Base-by-base conservation (phyloP, 2,329 filamentous ascomycete genomes). In the Zymoseptoria crescenta region DNA sequence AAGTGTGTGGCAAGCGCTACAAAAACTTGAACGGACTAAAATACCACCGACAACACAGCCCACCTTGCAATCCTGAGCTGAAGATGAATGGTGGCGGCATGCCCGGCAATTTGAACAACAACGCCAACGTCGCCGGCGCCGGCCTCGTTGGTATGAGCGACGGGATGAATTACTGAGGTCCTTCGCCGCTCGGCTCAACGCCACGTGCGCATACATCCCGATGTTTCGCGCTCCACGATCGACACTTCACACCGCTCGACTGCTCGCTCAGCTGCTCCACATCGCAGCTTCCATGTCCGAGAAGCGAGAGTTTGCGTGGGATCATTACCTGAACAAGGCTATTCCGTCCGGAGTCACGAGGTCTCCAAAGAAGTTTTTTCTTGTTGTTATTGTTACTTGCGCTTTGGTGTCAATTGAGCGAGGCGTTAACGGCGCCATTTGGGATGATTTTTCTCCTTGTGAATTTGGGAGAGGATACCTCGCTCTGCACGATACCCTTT, bases 1-100 rank as follows among this genome's bases (percentile, higher is more conserved):
- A 97, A 65, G 88, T 91, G 9, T 99, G 94, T 72, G 92, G 93
- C 69, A 99, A 99, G 80, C 88, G 94, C 56, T 99, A 99, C 79
- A 99, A 99, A 85, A 99, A 99, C 72, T 76, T 99, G 62, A 99
- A 99, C 75, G 94, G 94, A 6, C 83, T 99, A 63, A 99, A 99
- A 85, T 99, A 99, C 72, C 85, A 88, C 70, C 72, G 78, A 59
- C 74, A 80, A 66, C 76, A 96, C 74, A 94, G 91, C 10, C 87
- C 91, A 24, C 88, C 88, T 56, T 96, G 92, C 78, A 95, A 96
- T 70, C 91, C 91, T 0, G 91, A 96, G 62, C 84, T 87, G 64
- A 83, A 85, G 69, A 73, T 83, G 56, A 78, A 79, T 52, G 71
- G 63, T 28, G 57, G 59, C 56, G 73, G 70, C 19, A 65, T 74